Conservation (phyloP, 2,329 filamentous ascomycete genomes). For the Aspergillus sp. region DNA sequence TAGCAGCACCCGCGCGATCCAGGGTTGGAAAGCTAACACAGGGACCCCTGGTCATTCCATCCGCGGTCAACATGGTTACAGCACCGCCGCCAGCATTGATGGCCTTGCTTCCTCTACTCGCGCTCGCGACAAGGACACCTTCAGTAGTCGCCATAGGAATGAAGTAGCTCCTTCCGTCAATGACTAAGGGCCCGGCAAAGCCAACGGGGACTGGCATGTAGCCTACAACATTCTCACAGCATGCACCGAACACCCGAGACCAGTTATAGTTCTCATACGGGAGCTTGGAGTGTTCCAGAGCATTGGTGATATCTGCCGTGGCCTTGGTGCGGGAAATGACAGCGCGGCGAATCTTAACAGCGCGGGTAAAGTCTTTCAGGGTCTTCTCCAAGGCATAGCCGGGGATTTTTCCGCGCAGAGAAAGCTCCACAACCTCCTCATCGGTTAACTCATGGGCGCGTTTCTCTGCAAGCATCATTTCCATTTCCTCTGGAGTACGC, state of each 20-base stretch:
- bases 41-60: conserved; percentile 97
- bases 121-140: conserved; percentile 91
- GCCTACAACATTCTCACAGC: conserved; percentile 97
- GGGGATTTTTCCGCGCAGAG: conserved; percentile 86
- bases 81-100: conserved; percentile 96
- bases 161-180: conserved; percentile 95
- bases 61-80: conserved; percentile 86
- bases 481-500: conserved; percentile 69
- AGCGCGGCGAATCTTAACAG: conserved; percentile 86
- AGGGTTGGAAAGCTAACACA: conserved; percentile 91
- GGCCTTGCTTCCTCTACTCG: conserved; percentile 91
- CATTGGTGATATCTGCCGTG: conserved; percentile 71
- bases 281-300: conserved; percentile 79
- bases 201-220: conserved; percentile 92
- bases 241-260: conserved; percentile 90
- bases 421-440: conserved; percentile 80
- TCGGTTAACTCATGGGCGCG: conserved; percentile 49
- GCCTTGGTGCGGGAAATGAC: conserved; percentile 84
- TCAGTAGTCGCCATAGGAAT: conserved; percentile 99
- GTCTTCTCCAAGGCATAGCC: conserved; percentile 94
- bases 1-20: conserved; percentile 84
- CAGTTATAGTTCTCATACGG: conserved; percentile 94
- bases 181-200: conserved; percentile 88
- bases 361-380: conserved; percentile 70
- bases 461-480: conserved; percentile 61